Evolutionary conservation across 495 filamentous ascomycete species (phyloP).

Genomic region (Neurospora sublineolata): DNA sequence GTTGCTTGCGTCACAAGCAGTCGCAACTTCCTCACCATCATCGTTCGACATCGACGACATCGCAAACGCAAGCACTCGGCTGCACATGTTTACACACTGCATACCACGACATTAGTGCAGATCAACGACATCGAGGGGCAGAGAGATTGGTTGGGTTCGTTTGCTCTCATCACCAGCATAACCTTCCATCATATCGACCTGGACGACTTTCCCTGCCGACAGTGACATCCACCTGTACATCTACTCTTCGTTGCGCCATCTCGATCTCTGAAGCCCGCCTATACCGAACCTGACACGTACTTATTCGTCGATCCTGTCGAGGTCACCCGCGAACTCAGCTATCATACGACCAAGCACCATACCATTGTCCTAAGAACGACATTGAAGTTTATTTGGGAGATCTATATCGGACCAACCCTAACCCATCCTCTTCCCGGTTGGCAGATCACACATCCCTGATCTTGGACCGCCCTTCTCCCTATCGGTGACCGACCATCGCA

Average conservation of each 20-base stretch:
- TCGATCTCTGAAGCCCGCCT: not conserved
- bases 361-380: not conserved
- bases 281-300: not conserved
- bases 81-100: not conserved
- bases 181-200: not conserved
- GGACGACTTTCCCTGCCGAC: not conserved
- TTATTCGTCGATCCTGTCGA: not conserved
- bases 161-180: not conserved
- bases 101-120: not conserved
- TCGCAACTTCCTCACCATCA: not conserved
- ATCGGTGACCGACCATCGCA: not conserved
- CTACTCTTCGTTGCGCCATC: not conserved
- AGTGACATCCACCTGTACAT: not conserved
- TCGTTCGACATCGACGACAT: not conserved
- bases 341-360: not conserved
- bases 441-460: conserved; percentile 1
- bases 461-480: not conserved
- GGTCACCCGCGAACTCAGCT: not conserved
- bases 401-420: not conserved
- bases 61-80: not conserved
- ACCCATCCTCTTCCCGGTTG: not conserved
- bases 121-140: not conserved
- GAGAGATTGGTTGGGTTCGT: not conserved
- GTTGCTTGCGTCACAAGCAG: not conserved
- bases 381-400: not conserved